These are phyloP conservation scores for Microcera coccophila DNA, from an alignment of 2,329 filamentous ascomycete species.

Conservation along the genomic window DNA sequence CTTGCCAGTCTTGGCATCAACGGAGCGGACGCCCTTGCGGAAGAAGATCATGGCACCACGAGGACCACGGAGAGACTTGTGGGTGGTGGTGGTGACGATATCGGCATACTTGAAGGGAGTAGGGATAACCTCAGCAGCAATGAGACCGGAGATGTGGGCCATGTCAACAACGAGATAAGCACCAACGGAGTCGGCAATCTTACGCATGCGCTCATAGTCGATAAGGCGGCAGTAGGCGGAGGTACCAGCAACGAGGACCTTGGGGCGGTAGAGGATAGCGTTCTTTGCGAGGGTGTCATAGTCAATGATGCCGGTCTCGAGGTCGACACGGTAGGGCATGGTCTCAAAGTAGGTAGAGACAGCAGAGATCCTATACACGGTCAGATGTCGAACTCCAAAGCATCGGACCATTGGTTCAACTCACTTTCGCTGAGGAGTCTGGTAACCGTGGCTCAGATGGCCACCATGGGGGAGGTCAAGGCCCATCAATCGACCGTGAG, in stretches of 20 bases:
- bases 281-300: slow-evolving; percentile 91
- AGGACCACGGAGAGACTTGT: slow-evolving; percentile 97
- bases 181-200: slow-evolving; percentile 89
- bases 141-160: slow-evolving; percentile 96
- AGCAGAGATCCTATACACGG: slow-evolving; percentile 70
- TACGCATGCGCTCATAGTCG: slow-evolving; percentile 92
- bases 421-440: slow-evolving; percentile 88
- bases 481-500: slow-evolving; percentile 95
- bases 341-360: slow-evolving; percentile 99
- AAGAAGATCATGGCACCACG: slow-evolving; percentile 99
- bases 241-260: slow-evolving; percentile 92
- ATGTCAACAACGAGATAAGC: slow-evolving; percentile 97
- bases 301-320: slow-evolving; percentile 92
- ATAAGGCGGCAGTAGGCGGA: slow-evolving; percentile 98
- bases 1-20: slow-evolving; percentile 87
- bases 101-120: slow-evolving; percentile 91
- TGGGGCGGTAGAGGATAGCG: slow-evolving; percentile 87
- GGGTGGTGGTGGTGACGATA: slow-evolving; percentile 96
- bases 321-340: slow-evolving; percentile 88
- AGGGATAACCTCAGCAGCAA: slow-evolving; percentile 88
- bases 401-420: slow-evolving; percentile 25
- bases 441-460: slow-evolving; percentile 95
- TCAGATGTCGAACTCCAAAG: not conserved
- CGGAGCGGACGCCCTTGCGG: slow-evolving; percentile 90
- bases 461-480: slow-evolving; percentile 91